These are phyloP conservation scores for Cryoendolithus antarcticus DNA, from an alignment of 2,329 filamentous ascomycete genomes.

Conservation along the genomic window DNA sequence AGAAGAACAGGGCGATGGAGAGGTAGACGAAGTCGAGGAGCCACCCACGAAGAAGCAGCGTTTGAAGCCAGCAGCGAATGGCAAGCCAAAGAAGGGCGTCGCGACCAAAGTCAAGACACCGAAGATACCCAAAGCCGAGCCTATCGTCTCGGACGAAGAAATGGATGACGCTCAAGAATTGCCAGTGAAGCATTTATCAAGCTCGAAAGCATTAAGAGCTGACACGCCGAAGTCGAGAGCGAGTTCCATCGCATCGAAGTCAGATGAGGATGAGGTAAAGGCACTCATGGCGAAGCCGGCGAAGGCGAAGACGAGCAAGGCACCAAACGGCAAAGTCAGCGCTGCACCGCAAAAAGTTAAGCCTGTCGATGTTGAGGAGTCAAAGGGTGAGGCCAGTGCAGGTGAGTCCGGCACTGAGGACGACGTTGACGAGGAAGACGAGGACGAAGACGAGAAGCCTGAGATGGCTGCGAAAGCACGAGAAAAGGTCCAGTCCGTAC, in stretches of 20 bases:
- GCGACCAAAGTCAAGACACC: conserved; percentile 11
- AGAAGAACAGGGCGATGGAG: conserved; percentile 12
- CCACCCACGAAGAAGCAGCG: conserved; percentile 25
- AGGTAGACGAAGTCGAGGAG: conserved; percentile 18
- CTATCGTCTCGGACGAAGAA: conserved; percentile 7
- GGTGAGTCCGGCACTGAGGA: conserved; percentile 9
- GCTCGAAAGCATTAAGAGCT: neutral
- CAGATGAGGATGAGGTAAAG: too few species aligned
- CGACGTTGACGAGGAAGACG: conserved; percentile 27
- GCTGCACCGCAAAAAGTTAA: conserved; percentile 1
- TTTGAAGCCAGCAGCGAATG: conserved; percentile 13
- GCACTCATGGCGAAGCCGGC: conserved; percentile 27
- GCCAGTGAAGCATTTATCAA: conserved; percentile 4
- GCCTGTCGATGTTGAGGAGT: conserved; percentile 6
- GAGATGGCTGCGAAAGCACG: conserved; percentile 61
- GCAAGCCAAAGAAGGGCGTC: conserved; percentile 16
- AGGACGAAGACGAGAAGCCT: conserved; percentile 51
- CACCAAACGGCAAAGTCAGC: conserved; percentile 4
- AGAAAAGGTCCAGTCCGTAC: conserved; percentile 65
- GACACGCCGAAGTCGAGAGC: conserved; percentile 1
- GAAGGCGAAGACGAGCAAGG: conserved; percentile 9
- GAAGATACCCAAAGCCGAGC: conserved; percentile 6
- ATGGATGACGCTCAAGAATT: conserved; percentile 10
- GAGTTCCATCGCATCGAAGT: too few species aligned
- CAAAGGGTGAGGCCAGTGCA: conserved; percentile 5